Conservation (phyloP, 2,329 filamentous ascomycete species). For the Xylaria sp. region DNA sequence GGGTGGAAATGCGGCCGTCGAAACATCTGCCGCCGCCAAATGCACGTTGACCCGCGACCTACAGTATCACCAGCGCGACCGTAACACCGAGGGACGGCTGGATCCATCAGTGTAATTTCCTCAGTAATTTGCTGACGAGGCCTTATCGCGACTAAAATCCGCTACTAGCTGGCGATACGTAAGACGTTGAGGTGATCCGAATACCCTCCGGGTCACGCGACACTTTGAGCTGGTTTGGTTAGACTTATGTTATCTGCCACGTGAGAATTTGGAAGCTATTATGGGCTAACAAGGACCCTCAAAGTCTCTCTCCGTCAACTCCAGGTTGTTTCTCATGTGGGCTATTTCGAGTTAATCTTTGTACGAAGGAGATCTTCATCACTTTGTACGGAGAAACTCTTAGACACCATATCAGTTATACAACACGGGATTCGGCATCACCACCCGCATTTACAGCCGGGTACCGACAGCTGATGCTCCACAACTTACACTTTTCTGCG, state of each 20-base stretch:
- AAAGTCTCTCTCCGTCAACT: too few species aligned
- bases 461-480: conserved; percentile 5
- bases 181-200: not conserved
- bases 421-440: not conserved
- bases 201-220: not conserved
- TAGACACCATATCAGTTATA: not conserved
- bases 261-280: too few species aligned
- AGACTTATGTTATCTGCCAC: not conserved
- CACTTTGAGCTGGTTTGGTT: not conserved
- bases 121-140: conserved; percentile 3
- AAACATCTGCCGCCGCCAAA: not conserved
- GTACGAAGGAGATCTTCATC: not conserved
- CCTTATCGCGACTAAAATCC: not conserved
- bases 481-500: conserved; percentile 5
- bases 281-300: too few species aligned
- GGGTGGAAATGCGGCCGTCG: conserved; percentile 1
- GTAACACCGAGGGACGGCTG: conserved; percentile 5
- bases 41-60: not conserved
- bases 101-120: conserved; percentile 6
- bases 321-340: too few species aligned
- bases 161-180: not conserved
- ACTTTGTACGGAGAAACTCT: not conserved
- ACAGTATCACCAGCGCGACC: conserved; percentile 7
- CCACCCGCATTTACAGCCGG: not conserved
- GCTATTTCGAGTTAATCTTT: not conserved